Base-by-base conservation (phyloP, 129 eudicot genomes). In the Artemisia annua region DNA sequence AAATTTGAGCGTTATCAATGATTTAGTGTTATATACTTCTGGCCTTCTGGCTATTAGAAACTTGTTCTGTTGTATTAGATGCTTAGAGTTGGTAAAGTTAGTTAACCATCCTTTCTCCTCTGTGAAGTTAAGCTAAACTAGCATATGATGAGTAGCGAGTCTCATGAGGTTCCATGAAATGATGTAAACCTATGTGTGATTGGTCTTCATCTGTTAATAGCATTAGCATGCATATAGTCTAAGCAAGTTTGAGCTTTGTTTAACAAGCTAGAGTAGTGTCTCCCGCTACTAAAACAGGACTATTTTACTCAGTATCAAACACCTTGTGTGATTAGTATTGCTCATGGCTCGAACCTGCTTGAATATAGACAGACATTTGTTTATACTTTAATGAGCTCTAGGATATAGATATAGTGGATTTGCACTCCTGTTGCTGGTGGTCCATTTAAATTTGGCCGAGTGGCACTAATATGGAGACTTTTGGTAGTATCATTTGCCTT, bases 211-310 rank as follows among this genome's bases (percentile, higher is more conserved):
- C 10, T 26, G 28, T 59, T 59, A 59, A 22, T 3, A 22, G 35
- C 22, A 20, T 20, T 3, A 22, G 35, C 22, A 20, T 20, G 65
- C 7, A 11, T 59, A 24, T 59, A 59, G 26, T 24, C n/a, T 22
- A 20, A 59, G 3, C 65, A 24, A 59, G 65, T 20, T 58, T 58
- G 35, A 58, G 14, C 64, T 19, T 59, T 14, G 10, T 20, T 22
- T 14, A 59, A 59, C 32, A 59, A 59, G 64, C 64, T 59, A 59
- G 64, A 59, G 66, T 0, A 32, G 39, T 32, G 39, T 60, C 66
- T 60, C 9, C 44, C 16, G 11, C 28, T 56, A 24, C 28, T 56
- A 56, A 56, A 56, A 14, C 30, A 19, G 28, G 3, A 56, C 2
- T 10, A 19, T 18, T 13, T 56, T 56, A 19, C 11, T 56, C 28